Percentiles rank a stretch among this genome's conserved stretches.
Evolutionary conservation across 179 eudicot species (phyloP).

Genomic region (Dionaea muscipula): DNA sequence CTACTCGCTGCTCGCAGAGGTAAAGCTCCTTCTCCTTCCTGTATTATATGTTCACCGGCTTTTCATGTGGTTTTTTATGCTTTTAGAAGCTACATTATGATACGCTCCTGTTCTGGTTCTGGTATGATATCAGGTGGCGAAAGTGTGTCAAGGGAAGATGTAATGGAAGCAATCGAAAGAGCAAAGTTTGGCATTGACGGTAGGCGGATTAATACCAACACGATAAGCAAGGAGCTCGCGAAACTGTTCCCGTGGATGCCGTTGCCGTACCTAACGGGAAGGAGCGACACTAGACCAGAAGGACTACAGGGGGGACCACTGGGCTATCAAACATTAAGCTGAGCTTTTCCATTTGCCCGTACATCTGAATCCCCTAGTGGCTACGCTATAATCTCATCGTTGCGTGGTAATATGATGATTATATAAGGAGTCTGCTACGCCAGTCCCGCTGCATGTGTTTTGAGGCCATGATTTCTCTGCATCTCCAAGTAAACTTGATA

Average conservation of each 20-base stretch:
- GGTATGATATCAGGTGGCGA: constrained; percentile 60
- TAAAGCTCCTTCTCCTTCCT: constrained; percentile 5
- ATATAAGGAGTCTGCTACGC: too few relatives aligned
- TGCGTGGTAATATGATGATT: too few relatives aligned
- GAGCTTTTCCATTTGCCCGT: too few relatives aligned
- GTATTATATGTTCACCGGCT: not conserved
- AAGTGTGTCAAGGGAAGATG: constrained; percentile 68
- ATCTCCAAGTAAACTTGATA: too few relatives aligned
- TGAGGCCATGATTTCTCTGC: too few relatives aligned
- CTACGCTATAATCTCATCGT: too few relatives aligned
- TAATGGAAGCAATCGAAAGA: constrained; percentile 88
- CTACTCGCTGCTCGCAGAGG: constrained; percentile 97
- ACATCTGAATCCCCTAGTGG: too few relatives aligned
- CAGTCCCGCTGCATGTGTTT: too few relatives aligned
- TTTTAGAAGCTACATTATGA: too few relatives aligned
- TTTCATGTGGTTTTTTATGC: not conserved
- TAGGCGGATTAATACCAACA: constrained; percentile 20
- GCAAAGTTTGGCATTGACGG: constrained; percentile 74
- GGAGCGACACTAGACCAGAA: constrained; percentile 24
- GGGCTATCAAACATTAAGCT: constrained; percentile 78
- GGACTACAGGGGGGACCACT: constrained; percentile 38
- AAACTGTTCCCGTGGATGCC: constrained; percentile 89
- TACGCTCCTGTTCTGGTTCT: not conserved
- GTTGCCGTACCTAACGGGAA: constrained; percentile 41
- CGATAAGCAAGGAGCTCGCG: constrained; percentile 54